Evolutionary conservation across 2,329 filamentous ascomycete species (phyloP), one percentile per base, ranked within the genome.

Genomic region (Neonectria hederae): DNA sequence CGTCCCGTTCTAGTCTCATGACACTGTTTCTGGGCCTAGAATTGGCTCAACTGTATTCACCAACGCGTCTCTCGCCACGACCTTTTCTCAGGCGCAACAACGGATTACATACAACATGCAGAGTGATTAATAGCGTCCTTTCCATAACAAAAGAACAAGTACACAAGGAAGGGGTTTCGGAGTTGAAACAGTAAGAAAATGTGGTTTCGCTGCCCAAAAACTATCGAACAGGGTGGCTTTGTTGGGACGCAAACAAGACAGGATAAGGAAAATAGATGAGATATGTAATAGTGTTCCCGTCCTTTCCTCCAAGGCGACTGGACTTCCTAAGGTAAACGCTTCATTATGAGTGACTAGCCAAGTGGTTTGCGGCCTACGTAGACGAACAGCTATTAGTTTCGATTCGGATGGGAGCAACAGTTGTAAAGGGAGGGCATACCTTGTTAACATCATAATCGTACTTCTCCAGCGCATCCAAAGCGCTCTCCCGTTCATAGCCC

Each of bases 361-460:
- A 80, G 70, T 81, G 81, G 73, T 88, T 87, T 68, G 86, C 86
- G 56, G 86, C 86, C 86, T 80, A 54, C 4, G 32, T 1, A 60
- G 8, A 28, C 10, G 21, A 43, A 45, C 55, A 40, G 54, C 19
- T 26, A 52, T 75, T 64, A 75, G 72, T 26, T 55, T 35, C n/a
- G 13, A 10, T 54, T 52, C 10, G 32, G 19, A 17, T n/a, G 35
- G 4, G 13, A 5, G 21, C 7, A 19, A 14, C 4, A 22, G 42
- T 8, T n/a, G 30, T 10, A 22, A 10, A 40, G 17, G 32, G 22
- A 52, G 13, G 42, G 53, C 89, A 82, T 81, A 97, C 95, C 88
- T 92, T 93, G 80, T 97, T 94, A 76, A 97, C 86, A 78, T 97
- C 96, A 80, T 98, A 97, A 81, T 98, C 94, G 77, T 92, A 97